Percentiles rank a stretch among this genome's conserved stretches.
phyloP scores from a whole-genome alignment of 257 asterid species.

The Vinca minor region DNA sequence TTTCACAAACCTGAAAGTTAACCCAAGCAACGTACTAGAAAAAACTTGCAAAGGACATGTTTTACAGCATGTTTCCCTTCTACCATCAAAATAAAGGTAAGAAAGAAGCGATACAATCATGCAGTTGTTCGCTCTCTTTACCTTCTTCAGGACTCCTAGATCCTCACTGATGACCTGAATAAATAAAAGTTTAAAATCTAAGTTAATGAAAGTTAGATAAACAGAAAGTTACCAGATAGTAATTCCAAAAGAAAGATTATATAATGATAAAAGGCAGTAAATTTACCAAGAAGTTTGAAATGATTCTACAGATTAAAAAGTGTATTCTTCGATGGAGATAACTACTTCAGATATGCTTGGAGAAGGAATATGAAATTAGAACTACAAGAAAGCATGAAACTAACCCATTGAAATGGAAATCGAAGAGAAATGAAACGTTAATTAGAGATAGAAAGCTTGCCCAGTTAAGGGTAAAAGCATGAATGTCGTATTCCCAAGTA shows the following conservation, averaged over 20 bases:
- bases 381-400: not conserved
- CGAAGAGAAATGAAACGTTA: not conserved
- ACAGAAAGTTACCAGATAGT: not conserved
- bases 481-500: not conserved
- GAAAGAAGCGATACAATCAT: constrained; percentile 7
- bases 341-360: not conserved
- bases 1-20: not conserved
- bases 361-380: not conserved
- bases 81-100: not conserved
- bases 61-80: not conserved
- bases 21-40: not conserved
- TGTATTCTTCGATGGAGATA: not conserved
- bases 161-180: constrained; percentile 81
- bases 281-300: not conserved
- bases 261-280: not conserved
- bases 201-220: not conserved
- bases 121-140: constrained; percentile 20
- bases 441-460: not conserved
- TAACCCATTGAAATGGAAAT: not conserved
- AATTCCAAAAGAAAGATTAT: not conserved
- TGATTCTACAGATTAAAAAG: not conserved
- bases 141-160: constrained; percentile 84
- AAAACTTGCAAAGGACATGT: not conserved
- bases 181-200: not conserved
- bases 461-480: too few species aligned